phyloP scores from a whole-genome alignment of 305 asterid genomes.

The Fraxinus platypoda region DNA sequence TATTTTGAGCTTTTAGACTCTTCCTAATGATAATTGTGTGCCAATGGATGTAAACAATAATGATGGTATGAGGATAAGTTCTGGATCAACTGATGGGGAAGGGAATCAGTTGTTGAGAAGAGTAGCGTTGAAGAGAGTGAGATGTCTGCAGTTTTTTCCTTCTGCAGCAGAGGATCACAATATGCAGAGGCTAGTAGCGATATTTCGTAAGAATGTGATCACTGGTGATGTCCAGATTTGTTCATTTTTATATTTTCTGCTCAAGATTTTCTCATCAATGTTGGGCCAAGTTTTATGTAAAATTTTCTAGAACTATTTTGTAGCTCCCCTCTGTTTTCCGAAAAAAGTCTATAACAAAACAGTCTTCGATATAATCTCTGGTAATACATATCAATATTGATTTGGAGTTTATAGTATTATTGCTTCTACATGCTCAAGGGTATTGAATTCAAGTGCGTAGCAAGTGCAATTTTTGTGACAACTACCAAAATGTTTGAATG shows the following conservation, averaged over 20 bases:
- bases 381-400: background rate
- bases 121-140: constrained; percentile 19
- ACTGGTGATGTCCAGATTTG: too few relatives aligned
- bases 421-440: background rate
- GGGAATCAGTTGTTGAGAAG: constrained; percentile 21
- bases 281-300: constrained; percentile 14
- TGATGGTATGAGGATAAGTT: constrained; percentile 7
- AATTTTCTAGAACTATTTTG: background rate
- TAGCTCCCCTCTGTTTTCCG: background rate
- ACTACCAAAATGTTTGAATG: background rate
- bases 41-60: constrained; percentile 48
- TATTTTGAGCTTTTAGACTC: background rate
- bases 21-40: constrained; percentile 21
- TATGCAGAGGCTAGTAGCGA: constrained; percentile 1
- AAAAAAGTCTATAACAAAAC: too few relatives aligned
- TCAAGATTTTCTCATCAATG: too few relatives aligned
- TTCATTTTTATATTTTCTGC: too few relatives aligned
- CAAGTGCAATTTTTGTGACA: background rate
- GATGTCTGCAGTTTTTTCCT: constrained; percentile 22
- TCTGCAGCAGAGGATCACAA: constrained; percentile 19
- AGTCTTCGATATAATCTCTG: too few relatives aligned
- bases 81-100: constrained; percentile 19
- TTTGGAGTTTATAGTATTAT: background rate
- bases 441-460: background rate
- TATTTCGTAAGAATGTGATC: too few relatives aligned